Conservation (phyloP, 345 rosid species). For the Eucalyptus leucophloia region DNA sequence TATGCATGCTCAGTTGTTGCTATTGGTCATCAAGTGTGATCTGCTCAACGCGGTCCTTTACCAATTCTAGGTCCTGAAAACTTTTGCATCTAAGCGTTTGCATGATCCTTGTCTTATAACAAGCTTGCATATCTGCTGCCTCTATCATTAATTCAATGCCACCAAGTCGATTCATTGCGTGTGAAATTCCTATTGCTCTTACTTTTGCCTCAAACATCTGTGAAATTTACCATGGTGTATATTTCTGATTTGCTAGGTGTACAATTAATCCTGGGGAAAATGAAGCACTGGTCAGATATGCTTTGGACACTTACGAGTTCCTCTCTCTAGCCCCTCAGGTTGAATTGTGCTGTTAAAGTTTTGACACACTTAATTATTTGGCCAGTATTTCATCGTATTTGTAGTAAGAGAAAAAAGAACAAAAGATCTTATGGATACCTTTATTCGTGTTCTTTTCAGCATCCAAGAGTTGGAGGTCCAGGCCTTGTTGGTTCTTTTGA, state of each 20-base stretch:
- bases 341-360: not conserved
- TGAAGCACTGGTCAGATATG: constrained; percentile 88
- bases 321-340: constrained; percentile 91
- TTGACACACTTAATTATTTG: not conserved
- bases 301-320: constrained; percentile 70
- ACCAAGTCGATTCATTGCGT: not conserved
- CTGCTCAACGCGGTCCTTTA: not conserved
- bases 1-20: not conserved
- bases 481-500: constrained; percentile 70
- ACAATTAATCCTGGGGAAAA: constrained; percentile 96
- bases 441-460: constrained; percentile 20
- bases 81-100: not conserved
- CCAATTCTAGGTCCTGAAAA: not conserved
- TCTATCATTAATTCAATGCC: not conserved
- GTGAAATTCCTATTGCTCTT: not conserved
- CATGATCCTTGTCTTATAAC: not conserved
- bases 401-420: not conserved
- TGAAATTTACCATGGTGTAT: not conserved
- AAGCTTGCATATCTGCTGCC: not conserved
- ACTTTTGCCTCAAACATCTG: not conserved
- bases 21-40: not conserved
- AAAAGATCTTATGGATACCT: not conserved
- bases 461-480: constrained; percentile 88
- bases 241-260: constrained; percentile 34
- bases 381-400: not conserved